Percentiles rank a stretch among this genome's conserved stretches.
Evolutionary conservation across 768 basidiomycete genomes (phyloP).

Genomic region (Sarcomyxa edulis): DNA sequence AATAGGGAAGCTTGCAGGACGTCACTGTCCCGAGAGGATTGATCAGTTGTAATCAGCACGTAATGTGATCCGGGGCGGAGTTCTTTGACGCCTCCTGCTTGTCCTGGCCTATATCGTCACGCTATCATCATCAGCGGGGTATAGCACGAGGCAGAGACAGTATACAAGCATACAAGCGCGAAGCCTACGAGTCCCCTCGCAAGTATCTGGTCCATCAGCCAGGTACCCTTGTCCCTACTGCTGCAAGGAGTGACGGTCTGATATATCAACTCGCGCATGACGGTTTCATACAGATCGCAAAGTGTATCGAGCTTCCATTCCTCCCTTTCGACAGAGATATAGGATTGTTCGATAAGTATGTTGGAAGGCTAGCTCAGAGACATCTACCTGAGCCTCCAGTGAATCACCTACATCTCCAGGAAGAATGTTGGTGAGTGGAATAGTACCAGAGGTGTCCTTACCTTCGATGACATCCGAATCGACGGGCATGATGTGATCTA

Average conservation of each 20-base stretch:
- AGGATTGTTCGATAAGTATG: slow-evolving; percentile 99
- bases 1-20: slow-evolving; percentile 95
- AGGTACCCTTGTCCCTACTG: slow-evolving; percentile 96
- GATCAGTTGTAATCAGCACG: slow-evolving; percentile 96
- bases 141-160: slow-evolving; percentile 2
- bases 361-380: no score
- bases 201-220: slow-evolving; percentile 97
- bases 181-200: slow-evolving; percentile 93
- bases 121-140: slow-evolving; percentile 46
- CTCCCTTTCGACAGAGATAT: slow-evolving; percentile 98
- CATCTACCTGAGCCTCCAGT: no score
- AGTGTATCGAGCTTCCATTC: slow-evolving; percentile 99
- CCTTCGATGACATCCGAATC: no score
- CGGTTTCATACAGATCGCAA: slow-evolving; percentile 96
- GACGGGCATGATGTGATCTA: no score
- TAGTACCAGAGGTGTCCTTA: no score
- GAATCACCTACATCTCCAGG: no score
- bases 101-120: slow-evolving; percentile 97
- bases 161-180: slow-evolving; percentile 68
- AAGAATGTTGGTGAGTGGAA: no score
- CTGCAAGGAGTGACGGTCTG: slow-evolving; percentile 99
- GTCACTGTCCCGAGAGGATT: slow-evolving; percentile 95
- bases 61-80: slow-evolving; percentile 97
- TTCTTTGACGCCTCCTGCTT: slow-evolving; percentile 97
- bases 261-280: slow-evolving; percentile 97